A percentile compares a stretch with the other conserved stretches of the same genome.
Conservation (phyloP, 1,139 yeast genomes). For the Debaryomyces fabryi region DNA sequence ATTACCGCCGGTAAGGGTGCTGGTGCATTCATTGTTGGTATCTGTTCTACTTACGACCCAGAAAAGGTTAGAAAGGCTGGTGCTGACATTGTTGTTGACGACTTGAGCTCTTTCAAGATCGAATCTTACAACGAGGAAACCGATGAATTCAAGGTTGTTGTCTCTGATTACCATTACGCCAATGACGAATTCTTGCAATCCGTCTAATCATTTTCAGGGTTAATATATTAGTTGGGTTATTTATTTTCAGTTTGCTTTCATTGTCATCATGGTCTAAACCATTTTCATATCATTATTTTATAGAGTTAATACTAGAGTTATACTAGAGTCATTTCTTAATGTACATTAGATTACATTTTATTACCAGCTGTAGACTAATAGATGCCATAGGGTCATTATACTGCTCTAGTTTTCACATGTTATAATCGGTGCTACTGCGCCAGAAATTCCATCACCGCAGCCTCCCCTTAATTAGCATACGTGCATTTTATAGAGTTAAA, state of each 20-base stretch:
- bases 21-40: constrained; percentile 81
- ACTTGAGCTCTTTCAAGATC: constrained; percentile 54
- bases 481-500: no score
- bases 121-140: constrained; percentile 48
- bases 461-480: no score
- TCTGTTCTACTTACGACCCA: constrained; percentile 77
- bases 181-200: constrained; percentile 45
- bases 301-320: constrained; percentile 4
- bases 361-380: not conserved
- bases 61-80: constrained; percentile 72
- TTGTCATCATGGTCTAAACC: constrained; percentile 1
- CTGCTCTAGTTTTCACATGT: no score
- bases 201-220: constrained; percentile 15
- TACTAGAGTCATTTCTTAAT: constrained; percentile 6
- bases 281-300: constrained; percentile 3
- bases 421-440: no score
- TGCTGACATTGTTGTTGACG: constrained; percentile 79
- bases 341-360: constrained; percentile 11
- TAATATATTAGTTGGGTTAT: constrained; percentile 2
- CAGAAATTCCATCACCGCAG: no score
- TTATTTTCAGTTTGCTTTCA: constrained; percentile 7
- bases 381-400: no score
- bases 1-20: constrained; percentile 83
- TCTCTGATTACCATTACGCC: constrained; percentile 48
- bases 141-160: constrained; percentile 50